Evolutionary conservation across 345 rosid genomes (phyloP), one percentile per base, ranked within the genome.

Genomic region (Linum usitatissimum): DNA sequence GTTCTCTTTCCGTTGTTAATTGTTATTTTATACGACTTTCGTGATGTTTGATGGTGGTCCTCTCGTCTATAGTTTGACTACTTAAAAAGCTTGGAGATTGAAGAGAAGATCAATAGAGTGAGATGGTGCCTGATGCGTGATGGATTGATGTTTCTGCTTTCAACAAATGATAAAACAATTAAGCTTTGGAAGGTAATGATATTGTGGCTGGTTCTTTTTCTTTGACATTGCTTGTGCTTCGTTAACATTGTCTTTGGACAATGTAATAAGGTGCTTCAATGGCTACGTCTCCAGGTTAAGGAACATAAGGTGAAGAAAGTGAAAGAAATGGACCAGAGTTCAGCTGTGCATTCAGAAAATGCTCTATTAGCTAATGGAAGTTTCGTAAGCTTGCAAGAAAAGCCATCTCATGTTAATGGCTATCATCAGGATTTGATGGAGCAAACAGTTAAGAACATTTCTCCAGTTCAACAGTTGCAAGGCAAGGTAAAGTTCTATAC

Each of bases 81-180:
- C 75, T 64, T 85, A 80, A 81, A 79, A 75, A 85, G 91, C 64
- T 49, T 83, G 77, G 91, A 85, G 73, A 83, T 85, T 64, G 91
- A 83, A 65, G 91, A 85, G 77, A 85, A 81, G 74, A 75, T 85
- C 57, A 85, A 83, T 61, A 75, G 64, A 63, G 48, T 83, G 20
- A 81, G 72, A 70, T 85, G 88, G 91, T 78, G 84, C 75, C 59
- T 79, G 9, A 60, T 80, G 9, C 74, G 75, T 55, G 79, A 70
- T 66, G 79, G 76, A 48, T 76, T 83, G 2, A 60, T 74, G 60
- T 76, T 81, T 68, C 66, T 85, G 60, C 86, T 85, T 62, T 81
- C 91, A 17, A 69, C 88, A 9, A 85, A 85, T 65, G 84, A 85
- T 73, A 85, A 77, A 68, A 85, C 91, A n/a, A 78, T 81, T 61